Evolutionary conservation across 2,329 filamentous ascomycete species (phyloP), one percentile per base, ranked within the genome.

Genomic region (Xylariaceae sp.): DNA sequence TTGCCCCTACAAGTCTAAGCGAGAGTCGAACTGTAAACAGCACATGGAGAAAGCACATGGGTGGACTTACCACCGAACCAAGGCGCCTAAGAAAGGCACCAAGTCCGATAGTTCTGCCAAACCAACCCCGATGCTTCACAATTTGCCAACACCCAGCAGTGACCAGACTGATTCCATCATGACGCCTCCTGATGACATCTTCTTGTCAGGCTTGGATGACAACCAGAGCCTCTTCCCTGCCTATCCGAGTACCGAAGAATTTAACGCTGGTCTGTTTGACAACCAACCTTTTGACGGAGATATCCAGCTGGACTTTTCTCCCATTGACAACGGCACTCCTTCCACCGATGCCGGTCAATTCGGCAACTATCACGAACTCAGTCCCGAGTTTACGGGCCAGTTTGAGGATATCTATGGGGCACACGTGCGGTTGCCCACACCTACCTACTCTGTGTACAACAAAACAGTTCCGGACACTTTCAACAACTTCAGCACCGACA

Each of bases 31-130:
- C 68, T 94, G 89, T 79, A 96, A 96, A 66, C 92, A 96, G 68
- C 91, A 97, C 70, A 96, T 96, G 91, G 92, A 97, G 73, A 96
- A 96, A 69, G 86, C 88, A 1, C 91, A 97, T 61, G 84, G 85
- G 47, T 95, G 88, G 86, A 76, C 77, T n/a, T 96, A 96, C 57
- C 78, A 91, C 44, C 86, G 92, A 54, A 92, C 89, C 48, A 96
- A 96, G 78, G 91, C 86, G 66, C 95, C 94, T 64, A 88, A 86
- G 70, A 81, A 76, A 64, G 56, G 62, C 45, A 67, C 64, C 55
- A 69, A 72, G 44, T 71, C 72, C 21, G 68, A 65, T 48, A 75
- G 71, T 58, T 68, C 74, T 50, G 54, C 72, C 52, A 68, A 77
- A 49, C 66, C 76, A 55, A 75, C 81, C 52, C 82, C 83, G 27